A percentile compares a stretch with the other conserved stretches of the same genome.
These are phyloP conservation scores for Pelargonium nanum DNA, from an alignment of 345 rosid genomes.

Conservation along the genomic window DNA sequence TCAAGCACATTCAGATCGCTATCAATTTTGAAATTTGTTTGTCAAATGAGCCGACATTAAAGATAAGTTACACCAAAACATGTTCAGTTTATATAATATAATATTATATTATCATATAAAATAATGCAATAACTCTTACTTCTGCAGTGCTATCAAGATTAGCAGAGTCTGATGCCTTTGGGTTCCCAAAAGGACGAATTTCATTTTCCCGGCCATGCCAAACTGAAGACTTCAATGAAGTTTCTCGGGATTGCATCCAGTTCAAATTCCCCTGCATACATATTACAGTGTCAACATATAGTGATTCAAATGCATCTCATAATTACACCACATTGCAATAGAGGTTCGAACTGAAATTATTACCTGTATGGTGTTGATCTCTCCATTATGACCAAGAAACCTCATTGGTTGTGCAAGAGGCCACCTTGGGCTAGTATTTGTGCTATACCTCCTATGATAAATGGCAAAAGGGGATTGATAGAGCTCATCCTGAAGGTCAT, in stretches of 20 bases:
- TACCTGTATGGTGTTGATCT: conserved; percentile 97
- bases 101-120: neutral
- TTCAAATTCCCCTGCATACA: conserved; percentile 81
- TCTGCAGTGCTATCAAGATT: conserved; percentile 98
- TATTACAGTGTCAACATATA: conserved; percentile 1
- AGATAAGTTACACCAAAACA: neutral
- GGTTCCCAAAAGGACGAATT: conserved; percentile 88
- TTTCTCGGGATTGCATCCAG: conserved; percentile 99
- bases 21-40: neutral
- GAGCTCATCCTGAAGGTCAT: conserved; percentile 68
- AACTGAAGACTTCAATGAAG: conserved; percentile 76
- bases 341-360: conserved; percentile 3
- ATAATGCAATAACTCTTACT: conserved; percentile 32
- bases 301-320: neutral
- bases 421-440: conserved; percentile 99
- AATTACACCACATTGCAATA: neutral
- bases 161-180: conserved; percentile 93
- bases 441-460: conserved; percentile 91
- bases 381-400: conserved; percentile 99
- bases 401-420: conserved; percentile 99
- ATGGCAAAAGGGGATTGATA: conserved; percentile 84
- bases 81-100: neutral
- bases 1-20: neutral
- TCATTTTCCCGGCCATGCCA: conserved; percentile 96
- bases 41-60: neutral